These are phyloP conservation scores for Auriscalpium vulgare DNA, from an alignment of 768 basidiomycete genomes.

Conservation along the genomic window DNA sequence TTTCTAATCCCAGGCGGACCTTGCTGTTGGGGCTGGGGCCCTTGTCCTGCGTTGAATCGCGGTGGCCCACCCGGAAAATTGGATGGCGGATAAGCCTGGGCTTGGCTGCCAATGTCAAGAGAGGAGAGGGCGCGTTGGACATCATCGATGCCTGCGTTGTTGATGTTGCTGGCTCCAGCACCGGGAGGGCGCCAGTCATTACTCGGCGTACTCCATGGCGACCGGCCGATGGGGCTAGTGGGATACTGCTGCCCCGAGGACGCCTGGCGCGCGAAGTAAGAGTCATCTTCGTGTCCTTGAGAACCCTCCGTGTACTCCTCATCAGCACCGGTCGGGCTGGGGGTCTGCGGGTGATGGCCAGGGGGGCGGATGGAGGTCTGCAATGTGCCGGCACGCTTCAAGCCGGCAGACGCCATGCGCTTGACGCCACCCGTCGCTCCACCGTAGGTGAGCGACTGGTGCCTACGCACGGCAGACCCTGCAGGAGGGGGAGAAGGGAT, in stretches of 20 bases:
- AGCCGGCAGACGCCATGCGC: constrained; percentile 37
- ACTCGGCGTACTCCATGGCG: constrained; percentile 54
- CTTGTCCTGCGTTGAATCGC: constrained; percentile 42
- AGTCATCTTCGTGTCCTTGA: constrained; percentile 47
- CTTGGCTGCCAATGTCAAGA: constrained; percentile 47
- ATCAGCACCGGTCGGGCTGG: constrained; percentile 45
- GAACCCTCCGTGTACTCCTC: constrained; percentile 52
- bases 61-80: constrained; percentile 43
- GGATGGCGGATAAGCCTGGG: constrained; percentile 21
- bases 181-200: constrained; percentile 52
- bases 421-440: constrained; percentile 42
- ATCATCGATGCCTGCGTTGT: constrained; percentile 53
- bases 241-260: constrained; percentile 31
- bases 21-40: constrained; percentile 7
- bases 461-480: constrained; percentile 54
- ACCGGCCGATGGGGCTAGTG: constrained; percentile 51
- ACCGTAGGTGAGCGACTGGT: constrained; percentile 73
- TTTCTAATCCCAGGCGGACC: constrained; percentile 40
- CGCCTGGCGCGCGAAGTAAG: constrained; percentile 39
- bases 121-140: constrained; percentile 66
- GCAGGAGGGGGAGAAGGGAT: constrained; percentile 65
- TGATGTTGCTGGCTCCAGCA: constrained; percentile 20
- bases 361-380: constrained; percentile 40
- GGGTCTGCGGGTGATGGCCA: constrained; percentile 27
- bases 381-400: constrained; percentile 73